Evolutionary conservation across 2,329 filamentous ascomycete genomes (phyloP), one percentile per base, ranked within the genome.

Genomic region (Monosporascus sp.): DNA sequence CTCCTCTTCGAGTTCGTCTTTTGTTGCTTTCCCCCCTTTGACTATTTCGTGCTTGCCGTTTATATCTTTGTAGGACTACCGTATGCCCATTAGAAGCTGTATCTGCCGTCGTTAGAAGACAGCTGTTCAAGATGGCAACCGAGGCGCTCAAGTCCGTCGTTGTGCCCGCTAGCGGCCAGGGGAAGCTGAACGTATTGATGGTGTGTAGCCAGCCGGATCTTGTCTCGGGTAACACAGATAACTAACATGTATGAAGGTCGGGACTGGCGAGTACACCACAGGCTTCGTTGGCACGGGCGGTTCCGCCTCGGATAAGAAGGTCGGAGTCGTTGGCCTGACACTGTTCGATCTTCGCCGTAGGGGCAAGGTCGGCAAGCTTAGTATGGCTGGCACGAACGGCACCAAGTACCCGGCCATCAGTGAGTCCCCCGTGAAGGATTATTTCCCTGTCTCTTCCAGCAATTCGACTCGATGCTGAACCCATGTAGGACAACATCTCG

Each of bases 221-320:
- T 55, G 3, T 38, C 40, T 22, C 26, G 31, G 37, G 35, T 35
- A 9, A 37, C 45, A 37, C n/a, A 40, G 51, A 59, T 50, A 49
- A 51, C 47, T 62, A 46, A 64, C 54, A 52, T 22, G 51, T 37
- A 20, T 22, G 49, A 56, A 86, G 88, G 83, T 96, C 55, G 92
- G 92, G 60, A 96, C 92, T 11, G 93, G 92, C 66, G 92, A 97
- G 80, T 97, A 97, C 79, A 97, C 93, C 64, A 97, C 93, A 44
- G 92, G 92, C 54, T 97, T 94, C 63, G 91, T 96, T 53, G 91
- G 89, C 54, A 86, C 85, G 56, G 88, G 87, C 55, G 87, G 86
- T 50, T 96, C 91, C 4, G 86, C 82, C 11, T 96, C 91, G 49
- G 93, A 97, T 79, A 97, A 97, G 78, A 97, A 97, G 73, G 88